Evolutionary conservation across 106 monocot species (phyloP), one percentile per base, ranked within the genome.

Genomic region (Apostasia shenzhenica): DNA sequence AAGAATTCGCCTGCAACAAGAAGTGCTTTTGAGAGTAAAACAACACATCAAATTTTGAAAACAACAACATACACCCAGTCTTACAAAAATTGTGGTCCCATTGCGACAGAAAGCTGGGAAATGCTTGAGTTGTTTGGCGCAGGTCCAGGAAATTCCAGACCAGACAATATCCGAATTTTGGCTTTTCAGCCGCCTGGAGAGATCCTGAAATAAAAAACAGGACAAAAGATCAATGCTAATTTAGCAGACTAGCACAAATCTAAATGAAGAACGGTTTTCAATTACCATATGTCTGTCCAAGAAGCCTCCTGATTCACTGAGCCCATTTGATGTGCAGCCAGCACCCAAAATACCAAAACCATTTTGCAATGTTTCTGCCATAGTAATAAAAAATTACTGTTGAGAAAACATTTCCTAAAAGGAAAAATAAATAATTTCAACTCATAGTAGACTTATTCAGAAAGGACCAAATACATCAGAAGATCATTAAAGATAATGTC

Each of bases 51-150:
- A 74, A 58, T 3, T 55, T n/a, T 48, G 6, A 48, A 73, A 75
- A 54, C 2, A 48, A 8, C 6, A 63, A 63, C 14, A 37, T 66
- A 10, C 11, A 11, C 43, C 41, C 50, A 57, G 45, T 40, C 75
- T 69, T 75, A 95, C 95, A 70, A 79, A 41, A 77, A 95, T 84
- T 2, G 80, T 84, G 55, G 76, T 86, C 72, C 86, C 84, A 70
- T 91, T 88, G 45, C 95, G 88, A 70, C 56, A 74, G 76, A 91
- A 95, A 45, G 88, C 80, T 74, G 73, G 72, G 80, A 84, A 95
- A 75, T 95, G 95, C 55, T 62, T 75, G 14, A 95, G 88, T 60
- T 86, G 86, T 67, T 95, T 95, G 47, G 84, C 78, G 74, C 95
- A 95, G 53, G 70, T 81, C 91, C 88, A 91, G 43, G 75, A 80